Evolutionary conservation across 306 rosid species (phyloP), one percentile per base, ranked within the genome.

Genomic region (Medicago ruthenica): DNA sequence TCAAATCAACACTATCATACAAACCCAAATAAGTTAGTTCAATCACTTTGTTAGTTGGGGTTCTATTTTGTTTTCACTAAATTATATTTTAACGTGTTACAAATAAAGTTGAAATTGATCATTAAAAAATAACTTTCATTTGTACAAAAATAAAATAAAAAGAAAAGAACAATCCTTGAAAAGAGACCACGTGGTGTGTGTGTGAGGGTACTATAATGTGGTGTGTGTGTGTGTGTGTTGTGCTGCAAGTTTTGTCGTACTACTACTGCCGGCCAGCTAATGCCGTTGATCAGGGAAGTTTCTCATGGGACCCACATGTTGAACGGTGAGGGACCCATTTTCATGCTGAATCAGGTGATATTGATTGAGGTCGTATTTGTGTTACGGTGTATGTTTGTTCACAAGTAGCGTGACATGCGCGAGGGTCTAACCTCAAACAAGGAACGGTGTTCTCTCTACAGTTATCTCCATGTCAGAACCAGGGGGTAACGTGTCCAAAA

Each of bases 191-290:
- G 80, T 83, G 8, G 24, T 1, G 1, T 39, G 27, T 1, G 27
- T 1, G 1, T 16, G 22, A 8, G 1, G 6, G 47, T 66, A n/a
- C 36, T 71, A 36, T 61, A 18, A 7, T 64, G 51, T 54, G 31
- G 81, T 75, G 79, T 62, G 64, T 53, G 22, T 0, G 18, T 63
- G 22, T 21, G 27, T 27, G 31, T 27, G 31, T 27, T 27, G 31
- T 27, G 31, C 27, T 24, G 39, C 44, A 47, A 41, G 63, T 48
- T 45, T 79, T 54, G 78, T 71, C 59, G 44, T 27, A 27, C 14
- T 18, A 11, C 54, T 67, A 27, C 20, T 45, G 84, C 75, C 8
- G 2, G 74, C 61, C 87, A 82, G 83, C 82, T 70, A 77, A 83
- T 48, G 27, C 0, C 21, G 80, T 27, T 9, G 74, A 73, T 6